These are phyloP conservation scores for Persicaria tinctoria DNA, from an alignment of 148 eudicot species.

Conservation along the genomic window DNA sequence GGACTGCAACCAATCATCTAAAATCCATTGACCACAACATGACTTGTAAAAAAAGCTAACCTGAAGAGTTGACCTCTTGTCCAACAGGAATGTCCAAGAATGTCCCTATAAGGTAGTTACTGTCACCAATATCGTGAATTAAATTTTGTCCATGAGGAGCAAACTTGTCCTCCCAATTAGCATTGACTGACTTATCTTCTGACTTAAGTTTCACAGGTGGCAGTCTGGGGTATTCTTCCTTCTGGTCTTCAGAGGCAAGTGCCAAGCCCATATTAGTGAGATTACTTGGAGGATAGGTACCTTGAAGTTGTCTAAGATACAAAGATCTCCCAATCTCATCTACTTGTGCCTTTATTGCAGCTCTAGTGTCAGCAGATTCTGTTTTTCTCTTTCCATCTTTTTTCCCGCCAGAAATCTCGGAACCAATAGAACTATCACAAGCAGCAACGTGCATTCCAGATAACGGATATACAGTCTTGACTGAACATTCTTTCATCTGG, in stretches of 20 bases:
- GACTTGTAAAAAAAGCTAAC: constrained; percentile 26
- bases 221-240: constrained; percentile 83
- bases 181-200: constrained; percentile 49
- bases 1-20: neutral
- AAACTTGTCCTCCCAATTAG: constrained; percentile 74
- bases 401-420: constrained; percentile 27
- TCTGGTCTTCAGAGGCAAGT: constrained; percentile 43
- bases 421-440: constrained; percentile 29
- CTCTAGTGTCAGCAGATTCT: constrained; percentile 40
- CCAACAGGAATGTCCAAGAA: constrained; percentile 94
- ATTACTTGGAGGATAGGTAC: constrained; percentile 39
- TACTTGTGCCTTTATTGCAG: constrained; percentile 72
- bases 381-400: constrained; percentile 46
- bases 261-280: constrained; percentile 40
- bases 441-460: constrained; percentile 40
- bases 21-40: neutral
- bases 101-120: constrained; percentile 62
- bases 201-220: constrained; percentile 89
- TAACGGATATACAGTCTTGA: constrained; percentile 75
- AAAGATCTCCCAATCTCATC: constrained; percentile 87
- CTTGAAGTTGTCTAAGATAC: constrained; percentile 57
- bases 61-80: constrained; percentile 75
- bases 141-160: constrained; percentile 58
- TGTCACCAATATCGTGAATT: constrained; percentile 48
- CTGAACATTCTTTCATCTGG: constrained; percentile 58